A percentile compares a stretch with the other conserved stretches of the same genome.
Conservation (phyloP, 2,329 filamentous ascomycete genomes). For the Colletotrichum sp. region DNA sequence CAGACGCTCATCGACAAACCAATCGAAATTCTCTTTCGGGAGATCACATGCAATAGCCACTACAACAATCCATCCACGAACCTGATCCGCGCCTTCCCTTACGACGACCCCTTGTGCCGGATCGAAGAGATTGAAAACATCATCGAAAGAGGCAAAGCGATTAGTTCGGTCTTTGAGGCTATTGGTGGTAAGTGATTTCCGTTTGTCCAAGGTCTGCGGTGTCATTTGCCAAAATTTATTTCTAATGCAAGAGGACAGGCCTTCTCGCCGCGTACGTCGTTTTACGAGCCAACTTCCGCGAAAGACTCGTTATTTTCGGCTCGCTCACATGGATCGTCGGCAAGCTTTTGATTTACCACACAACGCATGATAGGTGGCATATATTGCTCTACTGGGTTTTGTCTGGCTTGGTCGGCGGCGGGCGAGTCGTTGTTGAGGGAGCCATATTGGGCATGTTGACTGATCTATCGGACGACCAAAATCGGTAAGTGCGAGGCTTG, state of each 20-base stretch:
- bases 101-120: background rate
- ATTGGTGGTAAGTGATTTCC: background rate
- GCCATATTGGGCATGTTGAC: background rate
- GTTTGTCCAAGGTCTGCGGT: background rate
- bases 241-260: background rate
- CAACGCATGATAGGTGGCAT: background rate
- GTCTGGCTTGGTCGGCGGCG: background rate
- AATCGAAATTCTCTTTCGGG: background rate
- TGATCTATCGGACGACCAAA: background rate
- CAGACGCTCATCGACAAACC: background rate
- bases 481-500: background rate
- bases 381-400: background rate
- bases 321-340: background rate
- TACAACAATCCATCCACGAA: rapidly evolving
- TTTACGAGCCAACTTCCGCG: background rate
- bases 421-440: background rate
- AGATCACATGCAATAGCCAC: background rate
- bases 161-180: background rate
- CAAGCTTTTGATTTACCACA: background rate
- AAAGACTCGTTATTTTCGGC: background rate
- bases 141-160: background rate
- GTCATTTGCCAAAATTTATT: background rate
- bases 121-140: background rate
- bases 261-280: background rate
- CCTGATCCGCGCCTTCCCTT: background rate